Evolutionary conservation across 225 moss, liverwort and hornwort species (phyloP).

Genomic region (Antitrichia curtipendula): DNA sequence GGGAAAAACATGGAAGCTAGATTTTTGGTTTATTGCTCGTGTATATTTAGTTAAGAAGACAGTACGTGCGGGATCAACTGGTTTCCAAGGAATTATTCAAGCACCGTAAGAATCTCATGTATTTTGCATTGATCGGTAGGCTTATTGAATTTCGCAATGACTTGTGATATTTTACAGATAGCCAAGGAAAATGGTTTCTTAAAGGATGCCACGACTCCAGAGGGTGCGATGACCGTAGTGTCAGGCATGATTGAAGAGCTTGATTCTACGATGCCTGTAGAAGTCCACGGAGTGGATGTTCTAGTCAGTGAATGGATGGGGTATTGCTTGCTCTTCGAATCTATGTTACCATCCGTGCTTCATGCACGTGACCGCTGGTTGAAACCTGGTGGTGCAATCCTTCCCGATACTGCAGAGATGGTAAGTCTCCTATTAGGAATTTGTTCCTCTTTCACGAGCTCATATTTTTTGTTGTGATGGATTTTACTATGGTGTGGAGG

Average conservation of each 20-base stretch:
- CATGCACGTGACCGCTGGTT: slow-evolving; percentile 92
- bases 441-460: not conserved
- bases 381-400: slow-evolving; percentile 86
- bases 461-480: not conserved
- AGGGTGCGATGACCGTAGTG: slow-evolving; percentile 52
- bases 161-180: slow-evolving; percentile 28
- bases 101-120: not conserved
- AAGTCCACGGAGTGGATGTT: slow-evolving; percentile 65
- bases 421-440: slow-evolving; percentile 6
- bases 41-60: not conserved
- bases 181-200: slow-evolving; percentile 69
- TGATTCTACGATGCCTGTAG: slow-evolving; percentile 51
- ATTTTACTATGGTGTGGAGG: not conserved
- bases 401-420: slow-evolving; percentile 81
- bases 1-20: not conserved
- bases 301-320: slow-evolving; percentile 81
- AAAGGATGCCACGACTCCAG: slow-evolving; percentile 36
- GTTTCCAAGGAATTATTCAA: not conserved
- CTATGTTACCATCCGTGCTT: slow-evolving; percentile 86
- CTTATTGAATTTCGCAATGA: not conserved
- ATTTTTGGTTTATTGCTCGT: not conserved
- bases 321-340: slow-evolving; percentile 90
- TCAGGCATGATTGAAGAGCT: slow-evolving; percentile 94
- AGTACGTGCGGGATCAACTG: not conserved
- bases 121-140: not conserved